These are phyloP conservation scores for Neurospora sp. DNA, from an alignment of 2,329 filamentous ascomycete genomes.

Conservation along the genomic window DNA sequence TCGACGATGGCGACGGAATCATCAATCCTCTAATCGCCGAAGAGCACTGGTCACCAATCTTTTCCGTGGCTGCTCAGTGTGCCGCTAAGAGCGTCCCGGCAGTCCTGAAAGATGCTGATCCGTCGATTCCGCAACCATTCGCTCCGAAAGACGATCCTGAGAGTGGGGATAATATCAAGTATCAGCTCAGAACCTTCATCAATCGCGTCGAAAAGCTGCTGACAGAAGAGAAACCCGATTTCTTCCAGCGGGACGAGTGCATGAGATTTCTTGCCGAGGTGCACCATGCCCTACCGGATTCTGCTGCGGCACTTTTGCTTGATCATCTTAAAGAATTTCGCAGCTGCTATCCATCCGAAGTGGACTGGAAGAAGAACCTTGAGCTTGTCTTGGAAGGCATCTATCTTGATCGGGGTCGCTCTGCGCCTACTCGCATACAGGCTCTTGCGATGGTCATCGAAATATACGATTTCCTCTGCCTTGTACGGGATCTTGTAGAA, in stretches of 20 bases:
- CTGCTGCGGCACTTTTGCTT: constrained; percentile 52
- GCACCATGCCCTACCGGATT: constrained; percentile 52
- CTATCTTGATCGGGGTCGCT: constrained; percentile 50
- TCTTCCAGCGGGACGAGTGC: constrained; percentile 55
- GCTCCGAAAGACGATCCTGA: constrained; percentile 22
- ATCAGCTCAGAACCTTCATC: constrained; percentile 36
- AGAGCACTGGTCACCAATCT: constrained; percentile 54
- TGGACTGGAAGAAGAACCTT: constrained; percentile 56
- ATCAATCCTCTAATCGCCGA: constrained; percentile 49
- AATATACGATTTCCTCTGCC: constrained; percentile 47
- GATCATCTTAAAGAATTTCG: constrained; percentile 59
- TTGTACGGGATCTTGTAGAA: constrained; percentile 49
- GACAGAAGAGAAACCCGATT: constrained; percentile 36
- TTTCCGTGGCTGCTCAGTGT: constrained; percentile 50
- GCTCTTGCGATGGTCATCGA: constrained; percentile 52
- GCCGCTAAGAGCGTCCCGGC: constrained; percentile 24
- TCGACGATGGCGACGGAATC: constrained; percentile 39
- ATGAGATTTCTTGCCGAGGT: constrained; percentile 57
- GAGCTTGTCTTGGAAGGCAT: constrained; percentile 51
- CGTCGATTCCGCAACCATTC: constrained; percentile 13
- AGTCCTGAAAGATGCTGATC: constrained; percentile 13
- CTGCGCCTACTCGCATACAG: constrained; percentile 50
- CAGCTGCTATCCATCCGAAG: constrained; percentile 61
- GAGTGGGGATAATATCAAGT: constrained; percentile 28
- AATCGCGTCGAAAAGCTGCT: constrained; percentile 40